These are phyloP conservation scores for Phlebiopsis flavidoalba DNA, from an alignment of 768 basidiomycete species.

Conservation along the genomic window DNA sequence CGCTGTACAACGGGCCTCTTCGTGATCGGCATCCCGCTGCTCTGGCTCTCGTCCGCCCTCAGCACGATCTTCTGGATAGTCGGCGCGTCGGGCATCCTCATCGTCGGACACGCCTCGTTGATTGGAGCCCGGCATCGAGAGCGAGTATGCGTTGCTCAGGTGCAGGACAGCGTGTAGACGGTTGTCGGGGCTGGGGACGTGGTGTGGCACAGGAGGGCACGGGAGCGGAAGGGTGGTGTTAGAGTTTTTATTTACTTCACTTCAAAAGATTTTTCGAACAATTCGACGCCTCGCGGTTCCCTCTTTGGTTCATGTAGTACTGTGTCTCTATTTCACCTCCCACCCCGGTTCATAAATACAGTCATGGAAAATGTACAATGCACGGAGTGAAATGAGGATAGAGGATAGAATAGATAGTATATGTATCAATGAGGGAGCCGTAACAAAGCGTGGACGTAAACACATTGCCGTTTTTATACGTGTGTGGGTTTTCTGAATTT, in stretches of 20 bases:
- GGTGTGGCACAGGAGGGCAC: not conserved
- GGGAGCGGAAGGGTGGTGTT: not conserved
- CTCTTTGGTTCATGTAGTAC: not conserved
- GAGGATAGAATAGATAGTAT: not conserved
- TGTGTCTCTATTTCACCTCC: conserved; percentile 1
- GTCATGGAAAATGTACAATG: conserved; percentile 3
- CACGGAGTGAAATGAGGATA: not conserved
- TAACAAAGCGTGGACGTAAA: not conserved
- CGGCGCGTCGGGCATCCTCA: conserved; percentile 78
- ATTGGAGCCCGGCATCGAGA: conserved; percentile 95
- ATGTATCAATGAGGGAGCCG: not conserved
- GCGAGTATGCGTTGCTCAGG: conserved; percentile 81
- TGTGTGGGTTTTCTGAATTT: not conserved
- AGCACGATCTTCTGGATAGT: conserved; percentile 93
- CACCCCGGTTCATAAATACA: conserved; percentile 2
- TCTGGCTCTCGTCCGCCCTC: conserved; percentile 74
- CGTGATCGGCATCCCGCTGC: conserved; percentile 85
- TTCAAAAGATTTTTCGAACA: not conserved
- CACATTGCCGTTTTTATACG: not conserved
- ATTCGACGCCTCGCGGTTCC: not conserved
- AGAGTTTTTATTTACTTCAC: not conserved
- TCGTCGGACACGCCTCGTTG: conserved; percentile 80
- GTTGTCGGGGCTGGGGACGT: not conserved
- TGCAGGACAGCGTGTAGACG: conserved; percentile 61
- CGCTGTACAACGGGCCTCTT: conserved; percentile 83